phyloP scores from a whole-genome alignment of 345 rosid species.

The Murraya paniculata region DNA sequence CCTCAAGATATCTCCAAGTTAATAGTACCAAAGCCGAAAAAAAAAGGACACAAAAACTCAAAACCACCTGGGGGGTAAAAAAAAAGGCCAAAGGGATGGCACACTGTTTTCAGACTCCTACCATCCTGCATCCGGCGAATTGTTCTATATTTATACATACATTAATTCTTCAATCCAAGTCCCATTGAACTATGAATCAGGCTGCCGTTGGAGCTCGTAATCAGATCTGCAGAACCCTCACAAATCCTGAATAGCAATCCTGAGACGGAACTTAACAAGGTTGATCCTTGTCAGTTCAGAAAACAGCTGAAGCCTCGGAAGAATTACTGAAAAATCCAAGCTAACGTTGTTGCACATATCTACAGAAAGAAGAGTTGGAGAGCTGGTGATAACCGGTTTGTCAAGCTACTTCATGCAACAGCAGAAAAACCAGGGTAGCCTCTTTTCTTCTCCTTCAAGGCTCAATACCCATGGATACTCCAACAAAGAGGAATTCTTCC shows the following conservation, averaged over 20 bases:
- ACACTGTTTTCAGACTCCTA: conserved; percentile 20
- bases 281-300: conserved; percentile 17
- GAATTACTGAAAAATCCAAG: conserved; percentile 18
- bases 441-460: conserved; percentile 9
- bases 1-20: conserved; percentile 19
- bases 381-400: conserved; percentile 7
- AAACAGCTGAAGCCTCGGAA: conserved; percentile 27
- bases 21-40: conserved; percentile 16
- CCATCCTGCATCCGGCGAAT: conserved; percentile 13
- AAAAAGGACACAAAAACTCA: conserved; percentile 11
- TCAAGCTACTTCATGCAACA: conserved; percentile 7
- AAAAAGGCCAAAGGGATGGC: conserved; percentile 15
- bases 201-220: conserved; percentile 20
- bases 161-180: conserved; percentile 28
- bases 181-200: conserved; percentile 12
- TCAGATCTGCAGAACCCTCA: conserved; percentile 13
- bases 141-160: conserved; percentile 21
- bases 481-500: conserved; percentile 6
- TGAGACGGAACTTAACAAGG: conserved; percentile 16
- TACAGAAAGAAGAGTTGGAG: conserved; percentile 18
- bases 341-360: conserved; percentile 25
- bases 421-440: conserved; percentile 14
- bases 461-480: conserved; percentile 17
- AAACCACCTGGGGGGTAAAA: neutral
- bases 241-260: conserved; percentile 17